Base-by-base conservation (phyloP, 257 asterid genomes). In the Gentiana macrophylla region DNA sequence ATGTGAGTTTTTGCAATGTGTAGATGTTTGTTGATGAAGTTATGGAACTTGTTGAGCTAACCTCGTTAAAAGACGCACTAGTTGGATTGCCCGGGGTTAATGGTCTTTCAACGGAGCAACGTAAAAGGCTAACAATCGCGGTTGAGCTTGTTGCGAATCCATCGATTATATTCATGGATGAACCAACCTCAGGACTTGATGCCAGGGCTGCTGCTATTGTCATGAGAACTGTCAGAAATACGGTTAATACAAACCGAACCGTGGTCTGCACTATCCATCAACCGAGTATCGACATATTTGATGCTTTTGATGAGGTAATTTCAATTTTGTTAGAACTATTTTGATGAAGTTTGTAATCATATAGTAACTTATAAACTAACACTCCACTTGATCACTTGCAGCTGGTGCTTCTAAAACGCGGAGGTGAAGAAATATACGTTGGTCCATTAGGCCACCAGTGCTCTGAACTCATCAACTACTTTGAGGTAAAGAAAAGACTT, bases 381-480 rank as follows among this genome's bases (percentile, higher is more conserved):
- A 49, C 37, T 53, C 37, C 32, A 41, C 48, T 43, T 35, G 3
- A 8, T 35, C 44, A 32, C 38, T 50, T 55, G 49, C 86, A 89
- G 96, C 93, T 90, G 67, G 60, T 90, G 59, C 81, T 90, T 49
- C 70, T 86, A 80, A 90, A 90, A 68, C 79, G 85, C 56, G 97
- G 97, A 0, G 97, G 97, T 8, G 80, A 81, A 69, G 94, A 84
- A 72, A 86, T 90, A 43, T 90, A 84, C 52, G 94, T 84, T 3
- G 97, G 97, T 72, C 90, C 97, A 51, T 72, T 86, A 64, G 97
- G 97, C n/a, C 79, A 61, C 44, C 86, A 79, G 32, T 90, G 91
- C 15, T 70, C 59, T 52, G 60, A 79, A 50, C 96, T 90, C 43
- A 71, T 84, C 70, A 70, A 70, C 54, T 86, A 90, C 66, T 86